These are phyloP conservation scores for Thraustochytrium striatum DNA, from an alignment of 352 stramenopile genomes.

Conservation along the genomic window DNA sequence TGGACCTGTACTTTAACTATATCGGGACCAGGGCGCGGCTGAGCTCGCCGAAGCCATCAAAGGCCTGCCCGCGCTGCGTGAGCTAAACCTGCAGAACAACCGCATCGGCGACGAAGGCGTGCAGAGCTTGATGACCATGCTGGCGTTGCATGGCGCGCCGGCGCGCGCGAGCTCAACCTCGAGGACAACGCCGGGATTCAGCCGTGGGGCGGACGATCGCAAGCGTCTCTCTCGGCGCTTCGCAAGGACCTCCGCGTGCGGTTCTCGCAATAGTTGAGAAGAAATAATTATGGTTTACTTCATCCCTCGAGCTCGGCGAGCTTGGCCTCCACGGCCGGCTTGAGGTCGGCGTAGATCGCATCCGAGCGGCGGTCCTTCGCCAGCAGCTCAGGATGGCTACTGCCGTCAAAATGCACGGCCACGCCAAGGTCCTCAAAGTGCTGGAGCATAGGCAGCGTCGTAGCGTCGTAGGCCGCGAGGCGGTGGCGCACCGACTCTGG, in stretches of 20 bases:
- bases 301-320: neutral
- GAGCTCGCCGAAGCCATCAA: neutral
- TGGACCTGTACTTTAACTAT: conserved; percentile 48
- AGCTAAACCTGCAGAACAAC: conserved; percentile 3
- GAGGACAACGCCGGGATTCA: neutral
- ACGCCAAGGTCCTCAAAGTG: conserved; percentile 67
- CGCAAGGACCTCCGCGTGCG: neutral
- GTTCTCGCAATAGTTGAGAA: neutral
- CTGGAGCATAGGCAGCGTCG: conserved; percentile 64
- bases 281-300: neutral
- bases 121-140: neutral
- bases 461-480: conserved; percentile 67
- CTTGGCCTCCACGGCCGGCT: conserved; percentile 2
- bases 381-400: conserved; percentile 42
- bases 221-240: neutral
- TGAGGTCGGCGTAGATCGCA: conserved; percentile 48
- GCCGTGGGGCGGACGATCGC: conserved; percentile 6
- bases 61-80: neutral
- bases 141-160: neutral
- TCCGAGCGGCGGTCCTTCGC: conserved; percentile 15
- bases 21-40: conserved; percentile 23
- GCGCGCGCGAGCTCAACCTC: neutral
- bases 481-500: conserved; percentile 65
- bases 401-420: conserved; percentile 66
- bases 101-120: neutral